Evolutionary conservation across 1,284 basidiomycete genomes (phyloP).

Genomic region (Puccinia horiana): DNA sequence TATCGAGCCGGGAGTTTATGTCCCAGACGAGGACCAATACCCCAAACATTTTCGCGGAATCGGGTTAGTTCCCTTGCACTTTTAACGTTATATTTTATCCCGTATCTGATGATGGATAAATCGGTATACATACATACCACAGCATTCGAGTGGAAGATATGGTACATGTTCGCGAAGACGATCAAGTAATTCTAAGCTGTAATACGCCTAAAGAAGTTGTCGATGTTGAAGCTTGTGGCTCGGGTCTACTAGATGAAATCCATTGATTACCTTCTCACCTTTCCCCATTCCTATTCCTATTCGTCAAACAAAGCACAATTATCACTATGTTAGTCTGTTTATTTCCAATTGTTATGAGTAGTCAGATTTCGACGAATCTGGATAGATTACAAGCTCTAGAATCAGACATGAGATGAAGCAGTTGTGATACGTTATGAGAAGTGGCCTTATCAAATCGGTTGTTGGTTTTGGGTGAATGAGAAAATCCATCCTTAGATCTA

Average conservation of each 20-base stretch:
- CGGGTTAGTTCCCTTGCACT: slow-evolving; percentile 61
- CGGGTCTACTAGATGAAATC: slow-evolving; percentile 15
- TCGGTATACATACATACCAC: slow-evolving; percentile 2
- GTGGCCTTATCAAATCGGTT: slow-evolving; percentile 30
- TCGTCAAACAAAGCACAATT: not conserved
- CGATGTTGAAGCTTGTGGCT: slow-evolving; percentile 70
- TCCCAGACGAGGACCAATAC: slow-evolving; percentile 73
- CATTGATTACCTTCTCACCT: not conserved
- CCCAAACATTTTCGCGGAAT: slow-evolving; percentile 84
- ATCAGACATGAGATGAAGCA: too few relatives aligned
- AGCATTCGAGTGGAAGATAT: slow-evolving; percentile 67
- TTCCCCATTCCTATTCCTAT: not conserved
- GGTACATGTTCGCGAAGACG: slow-evolving; percentile 71
- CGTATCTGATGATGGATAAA: slow-evolving; percentile 9
- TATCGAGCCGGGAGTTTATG: slow-evolving; percentile 69
- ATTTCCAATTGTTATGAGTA: not conserved
- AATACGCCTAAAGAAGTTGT: slow-evolving; percentile 85
- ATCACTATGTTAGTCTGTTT: not conserved
- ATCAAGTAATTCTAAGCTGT: slow-evolving; percentile 71
- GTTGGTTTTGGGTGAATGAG: slow-evolving; percentile 14
- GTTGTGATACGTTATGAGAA: too few relatives aligned
- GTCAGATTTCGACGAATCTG: too few relatives aligned
- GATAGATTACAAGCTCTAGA: too few relatives aligned
- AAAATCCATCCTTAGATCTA: not conserved
- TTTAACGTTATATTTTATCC: slow-evolving; percentile 69